Evolutionary conservation across 257 asterid species (phyloP).

Genomic region (Gentiana dahurica): DNA sequence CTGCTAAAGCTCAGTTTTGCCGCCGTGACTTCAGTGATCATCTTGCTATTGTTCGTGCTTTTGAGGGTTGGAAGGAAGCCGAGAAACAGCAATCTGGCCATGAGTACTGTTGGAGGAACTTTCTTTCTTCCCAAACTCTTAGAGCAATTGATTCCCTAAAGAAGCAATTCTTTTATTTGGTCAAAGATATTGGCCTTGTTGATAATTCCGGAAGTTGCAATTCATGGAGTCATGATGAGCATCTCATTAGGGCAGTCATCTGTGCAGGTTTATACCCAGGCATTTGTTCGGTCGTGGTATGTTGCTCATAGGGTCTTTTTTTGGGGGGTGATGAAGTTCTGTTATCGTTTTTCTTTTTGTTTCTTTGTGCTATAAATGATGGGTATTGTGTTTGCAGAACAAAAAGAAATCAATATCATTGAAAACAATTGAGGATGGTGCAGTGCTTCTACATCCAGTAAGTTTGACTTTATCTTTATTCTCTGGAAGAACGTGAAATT

Average conservation of each 20-base stretch:
- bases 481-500: neutral
- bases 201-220: conserved; percentile 61
- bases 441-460: conserved; percentile 79
- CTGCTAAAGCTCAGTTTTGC: conserved; percentile 87
- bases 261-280: conserved; percentile 95
- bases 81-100: conserved; percentile 56
- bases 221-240: conserved; percentile 58
- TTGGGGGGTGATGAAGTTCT: too few relatives aligned
- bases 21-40: conserved; percentile 85
- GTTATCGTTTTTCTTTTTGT: too few relatives aligned
- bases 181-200: conserved; percentile 66
- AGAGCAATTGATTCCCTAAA: conserved; percentile 85
- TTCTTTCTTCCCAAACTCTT: conserved; percentile 82
- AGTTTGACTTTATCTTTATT: conserved; percentile 20
- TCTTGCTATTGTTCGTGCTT: conserved; percentile 74
- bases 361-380: too few relatives aligned
- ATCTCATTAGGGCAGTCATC: conserved; percentile 66
- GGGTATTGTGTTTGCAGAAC: conserved; percentile 44
- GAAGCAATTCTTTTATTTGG: conserved; percentile 66
- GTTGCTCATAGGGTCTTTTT: conserved; percentile 12
- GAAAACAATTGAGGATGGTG: conserved; percentile 94
- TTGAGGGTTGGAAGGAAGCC: conserved; percentile 90
- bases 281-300: conserved; percentile 88
- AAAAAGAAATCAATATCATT: conserved; percentile 76
- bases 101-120: conserved; percentile 90